Percentiles rank a stretch among this genome's conserved stretches.
phyloP scores from a whole-genome alignment of 169 alveolate species.

The Plasmodium coatneyi region DNA sequence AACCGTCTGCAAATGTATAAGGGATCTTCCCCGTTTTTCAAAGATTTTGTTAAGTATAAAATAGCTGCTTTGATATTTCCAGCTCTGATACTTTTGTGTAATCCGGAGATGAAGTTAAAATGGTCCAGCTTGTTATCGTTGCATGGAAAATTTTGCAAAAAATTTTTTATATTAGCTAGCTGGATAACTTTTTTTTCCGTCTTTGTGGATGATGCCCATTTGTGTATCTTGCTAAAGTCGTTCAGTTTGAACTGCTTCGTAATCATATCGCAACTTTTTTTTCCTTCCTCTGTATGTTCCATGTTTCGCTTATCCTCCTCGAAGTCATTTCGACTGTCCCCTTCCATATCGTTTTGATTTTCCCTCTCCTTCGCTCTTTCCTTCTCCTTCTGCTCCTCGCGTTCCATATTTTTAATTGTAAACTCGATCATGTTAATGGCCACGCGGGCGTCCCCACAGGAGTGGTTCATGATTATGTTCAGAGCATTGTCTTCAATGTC shows the following conservation, averaged over 20 bases:
- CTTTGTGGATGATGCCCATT: slow-evolving; percentile 8
- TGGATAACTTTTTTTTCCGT: slow-evolving; percentile 38
- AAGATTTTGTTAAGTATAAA: slow-evolving; percentile 47
- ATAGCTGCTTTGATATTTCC: slow-evolving; percentile 72
- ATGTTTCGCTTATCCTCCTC: background rate
- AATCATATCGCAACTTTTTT: slow-evolving; percentile 5
- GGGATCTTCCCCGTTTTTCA: slow-evolving; percentile 74
- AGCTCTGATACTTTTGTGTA: slow-evolving; percentile 75
- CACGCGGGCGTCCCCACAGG: slow-evolving; percentile 72
- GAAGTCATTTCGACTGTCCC: background rate
- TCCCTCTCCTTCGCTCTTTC: background rate
- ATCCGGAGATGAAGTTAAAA: slow-evolving; percentile 65
- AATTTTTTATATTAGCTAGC: slow-evolving; percentile 29
- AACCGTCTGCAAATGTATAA: slow-evolving; percentile 70
- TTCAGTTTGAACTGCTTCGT: slow-evolving; percentile 1
- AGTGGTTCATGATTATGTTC: slow-evolving; percentile 50
- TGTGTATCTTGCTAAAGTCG: background rate
- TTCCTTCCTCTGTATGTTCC: background rate
- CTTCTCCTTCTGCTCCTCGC: slow-evolving; percentile 2
- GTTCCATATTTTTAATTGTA: slow-evolving; percentile 20
- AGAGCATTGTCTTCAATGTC: slow-evolving; percentile 56
- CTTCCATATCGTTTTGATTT: too few relatives aligned
- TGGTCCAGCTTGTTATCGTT: slow-evolving; percentile 68
- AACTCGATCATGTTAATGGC: slow-evolving; percentile 64
- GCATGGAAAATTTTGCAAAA: slow-evolving; percentile 65